phyloP scores from a whole-genome alignment of 345 rosid genomes.

The Kernera saxatilis region DNA sequence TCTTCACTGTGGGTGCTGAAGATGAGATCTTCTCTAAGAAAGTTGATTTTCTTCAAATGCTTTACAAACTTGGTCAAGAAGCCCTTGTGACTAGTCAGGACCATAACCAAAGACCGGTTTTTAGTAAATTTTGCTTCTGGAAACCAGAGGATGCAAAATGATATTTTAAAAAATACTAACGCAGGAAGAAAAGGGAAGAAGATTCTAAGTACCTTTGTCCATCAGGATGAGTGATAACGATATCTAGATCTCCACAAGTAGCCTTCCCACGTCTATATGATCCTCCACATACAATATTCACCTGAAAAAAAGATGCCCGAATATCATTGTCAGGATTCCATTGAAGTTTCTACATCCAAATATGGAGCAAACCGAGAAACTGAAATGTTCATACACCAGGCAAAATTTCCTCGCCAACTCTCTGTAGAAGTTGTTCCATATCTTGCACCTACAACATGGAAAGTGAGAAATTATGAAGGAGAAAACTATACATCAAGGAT shows the following conservation, averaged over 20 bases:
- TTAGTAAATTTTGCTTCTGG: background rate
- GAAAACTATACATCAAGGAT: background rate
- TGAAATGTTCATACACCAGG: constrained; percentile 58
- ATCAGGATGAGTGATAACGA: constrained; percentile 85
- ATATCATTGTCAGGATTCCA: background rate
- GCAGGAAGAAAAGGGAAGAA: background rate
- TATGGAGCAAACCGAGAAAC: background rate
- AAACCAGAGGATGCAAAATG: background rate
- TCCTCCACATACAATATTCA: constrained; percentile 77
- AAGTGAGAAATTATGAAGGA: background rate
- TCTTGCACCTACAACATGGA: constrained; percentile 56
- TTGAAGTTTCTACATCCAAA: background rate
- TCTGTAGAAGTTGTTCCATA: constrained; percentile 75
- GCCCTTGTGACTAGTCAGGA: constrained; percentile 67
- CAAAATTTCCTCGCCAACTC: constrained; percentile 60
- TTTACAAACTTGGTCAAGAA: constrained; percentile 66
- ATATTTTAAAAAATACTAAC: background rate
- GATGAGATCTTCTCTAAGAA: constrained; percentile 80
- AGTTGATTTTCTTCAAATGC: constrained; percentile 64
- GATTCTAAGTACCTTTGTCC: constrained; percentile 54
- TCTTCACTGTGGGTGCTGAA: constrained; percentile 83
- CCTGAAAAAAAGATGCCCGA: constrained; percentile 40
- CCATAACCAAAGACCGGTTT: constrained; percentile 14
- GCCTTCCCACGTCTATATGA: constrained; percentile 96
- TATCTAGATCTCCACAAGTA: constrained; percentile 88